phyloP scores from a whole-genome alignment of 202 grass and related monocot species.

The Carex sylvatica region DNA sequence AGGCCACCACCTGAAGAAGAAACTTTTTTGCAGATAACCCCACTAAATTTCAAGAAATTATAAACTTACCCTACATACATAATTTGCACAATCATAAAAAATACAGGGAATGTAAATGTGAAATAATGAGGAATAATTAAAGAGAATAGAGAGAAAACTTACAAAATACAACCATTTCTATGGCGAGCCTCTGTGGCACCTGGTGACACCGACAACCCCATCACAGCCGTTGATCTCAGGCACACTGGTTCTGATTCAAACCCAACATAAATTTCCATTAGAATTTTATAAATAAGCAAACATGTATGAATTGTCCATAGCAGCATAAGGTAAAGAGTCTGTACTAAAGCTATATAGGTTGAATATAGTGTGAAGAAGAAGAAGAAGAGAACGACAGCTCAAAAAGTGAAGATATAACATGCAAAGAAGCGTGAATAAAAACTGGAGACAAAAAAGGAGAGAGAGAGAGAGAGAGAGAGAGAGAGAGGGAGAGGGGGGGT shows the following conservation, averaged over 20 bases:
- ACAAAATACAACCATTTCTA: constrained; percentile 26
- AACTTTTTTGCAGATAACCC: constrained; percentile 9
- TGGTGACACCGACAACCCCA: constrained; percentile 24
- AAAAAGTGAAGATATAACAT: constrained; percentile 1
- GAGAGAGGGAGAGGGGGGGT: not conserved
- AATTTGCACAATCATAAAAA: not conserved
- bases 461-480: not conserved
- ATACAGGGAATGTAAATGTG: not conserved
- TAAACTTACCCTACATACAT: not conserved
- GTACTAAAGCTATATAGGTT: constrained; percentile 4
- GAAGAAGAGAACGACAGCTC: not conserved
- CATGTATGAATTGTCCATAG: not conserved
- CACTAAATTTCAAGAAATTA: not conserved
- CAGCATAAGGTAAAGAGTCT: not conserved
- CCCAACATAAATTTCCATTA: constrained; percentile 11
- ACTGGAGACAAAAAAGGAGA: constrained; percentile 3
- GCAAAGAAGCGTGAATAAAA: constrained; percentile 4
- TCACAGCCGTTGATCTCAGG: constrained; percentile 7
- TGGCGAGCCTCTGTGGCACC: constrained; percentile 24
- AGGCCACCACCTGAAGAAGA: not conserved
- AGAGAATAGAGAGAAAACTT: not conserved
- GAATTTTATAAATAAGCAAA: not conserved
- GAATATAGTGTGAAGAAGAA: not conserved
- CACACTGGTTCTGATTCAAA: not conserved
- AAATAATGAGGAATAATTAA: not conserved